A percentile compares a stretch with the other conserved stretches of the same genome.
phyloP scores from a whole-genome alignment of 176 grass and related monocot species.

The Juncus effusus region DNA sequence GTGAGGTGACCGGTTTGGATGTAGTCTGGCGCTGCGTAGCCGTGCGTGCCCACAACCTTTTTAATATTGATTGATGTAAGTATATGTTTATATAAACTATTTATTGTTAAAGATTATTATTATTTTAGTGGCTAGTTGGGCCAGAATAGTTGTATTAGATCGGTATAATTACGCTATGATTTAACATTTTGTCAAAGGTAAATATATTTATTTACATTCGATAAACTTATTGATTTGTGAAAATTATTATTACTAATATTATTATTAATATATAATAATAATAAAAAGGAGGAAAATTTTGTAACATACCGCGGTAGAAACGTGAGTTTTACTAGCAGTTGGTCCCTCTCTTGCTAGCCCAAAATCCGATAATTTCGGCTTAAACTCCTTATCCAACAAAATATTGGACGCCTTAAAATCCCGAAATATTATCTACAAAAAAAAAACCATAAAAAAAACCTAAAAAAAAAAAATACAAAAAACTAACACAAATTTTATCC shows the following conservation, averaged over 20 bases:
- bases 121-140: too few species aligned
- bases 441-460: not conserved
- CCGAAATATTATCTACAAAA: constrained; percentile 75
- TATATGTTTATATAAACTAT: too few species aligned
- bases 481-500: constrained; percentile 9
- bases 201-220: too few species aligned
- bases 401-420: constrained; percentile 92
- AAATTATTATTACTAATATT: not conserved
- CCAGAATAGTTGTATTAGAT: too few species aligned
- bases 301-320: constrained; percentile 58
- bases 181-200: too few species aligned
- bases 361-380: constrained; percentile 80
- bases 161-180: too few species aligned
- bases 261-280: not conserved
- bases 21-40: constrained; percentile 94
- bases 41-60: constrained; percentile 81
- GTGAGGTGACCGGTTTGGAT: constrained; percentile 88
- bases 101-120: too few species aligned
- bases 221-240: not conserved
- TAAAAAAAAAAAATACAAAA: not conserved
- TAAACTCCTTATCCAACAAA: constrained; percentile 65
- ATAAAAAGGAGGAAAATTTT: not conserved
- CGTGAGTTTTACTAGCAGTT: constrained; percentile 59
- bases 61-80: too few species aligned
- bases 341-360: constrained; percentile 82